phyloP scores from a whole-genome alignment of 2,329 filamentous ascomycete species.

The Diaporthe sp. region DNA sequence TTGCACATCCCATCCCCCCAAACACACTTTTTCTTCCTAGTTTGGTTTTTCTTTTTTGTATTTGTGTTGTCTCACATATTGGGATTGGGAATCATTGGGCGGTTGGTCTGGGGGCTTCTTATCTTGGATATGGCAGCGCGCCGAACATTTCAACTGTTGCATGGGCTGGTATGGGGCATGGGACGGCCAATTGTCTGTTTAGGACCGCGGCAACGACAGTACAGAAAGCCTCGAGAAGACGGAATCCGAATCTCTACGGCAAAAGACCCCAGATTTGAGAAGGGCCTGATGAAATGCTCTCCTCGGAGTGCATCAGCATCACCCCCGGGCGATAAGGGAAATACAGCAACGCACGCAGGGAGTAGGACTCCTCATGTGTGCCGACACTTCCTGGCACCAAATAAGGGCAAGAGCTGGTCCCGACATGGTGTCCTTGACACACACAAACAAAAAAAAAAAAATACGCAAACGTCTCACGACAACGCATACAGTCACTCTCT shows the following conservation, averaged over 20 bases:
- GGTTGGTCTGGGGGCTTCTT: constrained; percentile 36
- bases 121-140: constrained; percentile 40
- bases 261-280: constrained; percentile 34
- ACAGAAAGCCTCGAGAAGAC: constrained; percentile 37
- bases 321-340: constrained; percentile 8
- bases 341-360: not conserved
- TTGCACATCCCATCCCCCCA: constrained; percentile 3
- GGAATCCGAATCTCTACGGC: constrained; percentile 32
- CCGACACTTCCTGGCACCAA: constrained; percentile 15
- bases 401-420: constrained; percentile 19
- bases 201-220: constrained; percentile 39
- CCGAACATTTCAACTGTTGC: constrained; percentile 40
- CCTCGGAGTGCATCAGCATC: constrained; percentile 3
- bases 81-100: constrained; percentile 33
- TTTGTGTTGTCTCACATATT: constrained; percentile 42
- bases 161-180: constrained; percentile 36
- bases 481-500: constrained; percentile 34
- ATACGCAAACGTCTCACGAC: constrained; percentile 39
- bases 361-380: not conserved
- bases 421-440: constrained; percentile 9
- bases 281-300: constrained; percentile 14
- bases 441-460: too few relatives aligned
- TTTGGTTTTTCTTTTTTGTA: constrained; percentile 43
- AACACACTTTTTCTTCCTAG: not conserved
- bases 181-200: constrained; percentile 35